These are phyloP conservation scores for Sclerotinia glacialis DNA, from an alignment of 2,329 filamentous ascomycete species.

Conservation along the genomic window DNA sequence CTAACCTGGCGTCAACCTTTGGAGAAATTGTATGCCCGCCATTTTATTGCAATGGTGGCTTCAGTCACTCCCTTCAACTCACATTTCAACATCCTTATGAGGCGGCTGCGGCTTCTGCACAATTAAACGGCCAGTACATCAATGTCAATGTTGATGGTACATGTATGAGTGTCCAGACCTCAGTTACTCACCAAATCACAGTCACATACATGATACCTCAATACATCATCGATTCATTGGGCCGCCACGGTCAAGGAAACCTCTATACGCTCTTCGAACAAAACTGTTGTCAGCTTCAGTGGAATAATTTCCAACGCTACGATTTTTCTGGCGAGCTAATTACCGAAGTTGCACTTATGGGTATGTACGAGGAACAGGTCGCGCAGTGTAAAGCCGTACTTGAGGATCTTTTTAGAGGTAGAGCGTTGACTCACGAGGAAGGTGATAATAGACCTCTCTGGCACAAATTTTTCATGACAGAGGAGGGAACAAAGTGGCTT, in stretches of 20 bases:
- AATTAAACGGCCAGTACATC: not conserved
- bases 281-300: not conserved
- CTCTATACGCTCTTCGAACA: not conserved
- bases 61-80: not conserved
- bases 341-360: not conserved
- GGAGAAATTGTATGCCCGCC: not conserved
- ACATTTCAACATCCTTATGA: not conserved
- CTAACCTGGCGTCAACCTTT: not conserved
- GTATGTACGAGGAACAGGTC: not conserved
- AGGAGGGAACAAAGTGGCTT: not conserved
- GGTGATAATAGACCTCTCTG: constrained; percentile 4
- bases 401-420: not conserved
- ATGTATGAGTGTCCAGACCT: not conserved
- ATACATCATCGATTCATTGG: not conserved
- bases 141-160: not conserved
- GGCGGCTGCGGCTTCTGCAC: not conserved
- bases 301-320: not conserved
- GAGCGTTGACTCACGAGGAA: not conserved
- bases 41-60: not conserved
- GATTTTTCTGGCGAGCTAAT: not conserved
- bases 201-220: not conserved
- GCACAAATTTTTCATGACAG: not conserved
- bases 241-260: not conserved
- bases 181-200: not conserved
- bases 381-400: not conserved